Evolutionary conservation across 176 grass and related monocot species (phyloP), one percentile per base, ranked within the genome.

Genomic region (Triticum aestivum): DNA sequence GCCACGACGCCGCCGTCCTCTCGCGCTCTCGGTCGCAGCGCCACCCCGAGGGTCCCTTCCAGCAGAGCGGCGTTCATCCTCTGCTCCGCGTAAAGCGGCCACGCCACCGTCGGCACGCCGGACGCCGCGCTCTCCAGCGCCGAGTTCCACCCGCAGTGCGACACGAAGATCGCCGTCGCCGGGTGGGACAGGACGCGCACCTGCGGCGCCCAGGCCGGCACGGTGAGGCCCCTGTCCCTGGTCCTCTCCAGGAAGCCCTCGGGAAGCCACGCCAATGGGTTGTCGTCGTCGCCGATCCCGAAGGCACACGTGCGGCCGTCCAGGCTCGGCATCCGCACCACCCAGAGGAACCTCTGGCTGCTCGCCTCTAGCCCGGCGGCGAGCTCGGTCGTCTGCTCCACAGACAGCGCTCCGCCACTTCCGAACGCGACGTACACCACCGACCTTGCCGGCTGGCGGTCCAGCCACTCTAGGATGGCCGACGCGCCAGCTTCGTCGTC

Each of bases 61-160:
- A 80, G 18, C 12, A 75, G 6, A 8, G 27, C 3, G 0, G 82
- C 76, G 69, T 93, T 93, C 79, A 91, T 87, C 67, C 83, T 78
- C 84, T 97, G 89, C 83, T 97, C 94, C 6, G 94, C 80, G 58
- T 76, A 90, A 10, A 97, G 84, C 1, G 94, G 91, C 89, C 91
- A 97, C 11, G 79, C 79, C 0, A 97, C 23, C 54, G 79, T 79
- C 12, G 94, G 89, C 69, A 97, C 91, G 14, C 87, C 91, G 0
- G 83, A 23, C 15, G 9, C 15, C 17, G 47, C 24, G 13, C 84
- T 84, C 84, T 97, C 95, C 10, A 93, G 58, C 44, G 85, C 88
- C 6, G 92, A 97, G 85, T 97, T 97, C 92, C 95, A 94, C 18
- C 90, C 95, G 77, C 95, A 91, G 67, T 97, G 95, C 1, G 90